Conservation (phyloP, 495 filamentous ascomycete species). For the Corynascus novoguineensis region DNA sequence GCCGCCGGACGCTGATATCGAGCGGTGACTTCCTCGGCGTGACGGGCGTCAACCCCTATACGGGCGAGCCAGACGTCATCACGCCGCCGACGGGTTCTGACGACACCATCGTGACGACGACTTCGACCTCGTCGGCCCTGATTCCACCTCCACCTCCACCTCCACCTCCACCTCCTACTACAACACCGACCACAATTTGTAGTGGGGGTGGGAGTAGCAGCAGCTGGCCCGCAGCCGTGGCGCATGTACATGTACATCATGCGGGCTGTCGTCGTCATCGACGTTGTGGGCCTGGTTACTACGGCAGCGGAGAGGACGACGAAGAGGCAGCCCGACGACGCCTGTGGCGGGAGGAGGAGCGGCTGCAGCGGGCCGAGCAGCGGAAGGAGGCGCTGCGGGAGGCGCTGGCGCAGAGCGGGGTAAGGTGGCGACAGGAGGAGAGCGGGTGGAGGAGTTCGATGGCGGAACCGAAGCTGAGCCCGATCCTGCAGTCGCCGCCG, state of each 20-base stretch:
- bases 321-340: slow-evolving; percentile 22
- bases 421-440: slow-evolving; percentile 39
- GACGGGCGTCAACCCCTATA: slow-evolving; percentile 50
- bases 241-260: too few relatives aligned
- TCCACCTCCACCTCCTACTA: background rate
- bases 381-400: slow-evolving; percentile 34
- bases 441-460: slow-evolving; percentile 48
- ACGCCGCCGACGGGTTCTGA: slow-evolving; percentile 38
- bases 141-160: background rate
- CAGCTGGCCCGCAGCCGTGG: background rate
- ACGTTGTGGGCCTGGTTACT: background rate
- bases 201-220: background rate
- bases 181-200: background rate
- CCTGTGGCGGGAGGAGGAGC: slow-evolving; percentile 7
- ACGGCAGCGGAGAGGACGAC: background rate
- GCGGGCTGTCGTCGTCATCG: background rate
- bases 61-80: slow-evolving; percentile 43
- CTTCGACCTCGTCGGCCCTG: background rate
- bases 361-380: slow-evolving; percentile 29
- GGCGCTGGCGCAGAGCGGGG: slow-evolving; percentile 22
- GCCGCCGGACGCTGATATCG: slow-evolving; percentile 36
- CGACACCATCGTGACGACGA: background rate
- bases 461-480: slow-evolving; percentile 41
- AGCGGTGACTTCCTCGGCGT: slow-evolving; percentile 51
- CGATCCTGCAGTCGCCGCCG: slow-evolving; percentile 38